Conservation (phyloP, 2,329 filamentous ascomycete genomes). For the Metarhizium guizhouense region DNA sequence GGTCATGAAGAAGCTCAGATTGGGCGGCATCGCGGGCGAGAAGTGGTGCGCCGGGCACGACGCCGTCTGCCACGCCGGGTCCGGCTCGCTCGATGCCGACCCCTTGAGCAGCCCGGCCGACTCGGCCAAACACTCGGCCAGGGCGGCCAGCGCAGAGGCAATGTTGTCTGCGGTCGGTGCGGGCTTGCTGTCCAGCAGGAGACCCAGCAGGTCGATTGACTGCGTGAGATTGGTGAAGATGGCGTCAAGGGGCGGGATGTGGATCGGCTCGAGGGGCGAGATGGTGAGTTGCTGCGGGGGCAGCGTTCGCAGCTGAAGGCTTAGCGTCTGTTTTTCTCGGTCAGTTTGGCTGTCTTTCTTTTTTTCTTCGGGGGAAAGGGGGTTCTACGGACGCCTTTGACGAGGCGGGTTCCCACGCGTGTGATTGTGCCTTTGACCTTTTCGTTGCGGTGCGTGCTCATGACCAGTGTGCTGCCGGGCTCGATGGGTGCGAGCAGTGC, state of each 20-base stretch:
- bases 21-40: conserved; percentile 37
- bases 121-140: conserved; percentile 46
- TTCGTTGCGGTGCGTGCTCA: conserved; percentile 82
- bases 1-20: conserved; percentile 65
- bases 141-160: conserved; percentile 44
- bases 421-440: conserved; percentile 88
- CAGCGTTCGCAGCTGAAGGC: conserved; percentile 66
- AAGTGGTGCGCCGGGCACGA: conserved; percentile 37
- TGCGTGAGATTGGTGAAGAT: conserved; percentile 73
- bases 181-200: conserved; percentile 59
- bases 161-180: conserved; percentile 45
- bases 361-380: conserved; percentile 5
- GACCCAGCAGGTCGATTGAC: conserved; percentile 72
- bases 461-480: conserved; percentile 77
- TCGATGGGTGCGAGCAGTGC: conserved; percentile 77
- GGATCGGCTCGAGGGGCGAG: conserved; percentile 39
- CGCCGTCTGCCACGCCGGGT: conserved; percentile 34
- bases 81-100: conserved; percentile 28
- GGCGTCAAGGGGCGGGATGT: conserved; percentile 60
- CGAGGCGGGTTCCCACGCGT: conserved; percentile 78
- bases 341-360: neutral
- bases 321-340: conserved; percentile 49
- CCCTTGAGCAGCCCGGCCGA: conserved; percentile 50
- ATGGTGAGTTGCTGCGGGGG: conserved; percentile 40
- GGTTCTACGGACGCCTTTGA: conserved; percentile 65